Conservation (phyloP, 495 filamentous ascomycete genomes). For the Penicillium maclennaniae region DNA sequence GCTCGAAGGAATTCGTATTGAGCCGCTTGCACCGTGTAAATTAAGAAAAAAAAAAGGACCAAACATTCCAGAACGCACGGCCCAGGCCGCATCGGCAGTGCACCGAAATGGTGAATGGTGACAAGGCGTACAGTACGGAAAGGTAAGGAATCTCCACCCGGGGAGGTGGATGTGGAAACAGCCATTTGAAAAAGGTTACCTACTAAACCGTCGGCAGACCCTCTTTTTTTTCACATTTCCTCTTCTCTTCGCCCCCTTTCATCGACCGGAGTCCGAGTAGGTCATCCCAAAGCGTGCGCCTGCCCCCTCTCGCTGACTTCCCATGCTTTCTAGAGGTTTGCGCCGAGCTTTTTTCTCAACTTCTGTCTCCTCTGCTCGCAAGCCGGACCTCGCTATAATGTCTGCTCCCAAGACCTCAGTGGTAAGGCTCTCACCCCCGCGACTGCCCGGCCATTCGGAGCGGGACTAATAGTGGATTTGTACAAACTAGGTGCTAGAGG, state of each 20-base stretch:
- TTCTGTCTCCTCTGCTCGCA: background rate
- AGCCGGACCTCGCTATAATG: constrained; percentile 46
- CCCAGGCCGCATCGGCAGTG: background rate
- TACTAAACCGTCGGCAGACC: constrained; percentile 6
- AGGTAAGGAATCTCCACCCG: background rate
- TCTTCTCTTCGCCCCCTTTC: background rate
- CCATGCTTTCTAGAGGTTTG: background rate
- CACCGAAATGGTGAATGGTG: background rate
- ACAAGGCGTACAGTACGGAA: background rate
- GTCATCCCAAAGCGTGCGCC: background rate
- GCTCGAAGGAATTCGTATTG: background rate
- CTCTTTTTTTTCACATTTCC: constrained; percentile 1
- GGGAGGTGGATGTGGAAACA: background rate
- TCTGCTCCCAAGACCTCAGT: constrained; percentile 62
- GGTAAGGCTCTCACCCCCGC: constrained; percentile 44
- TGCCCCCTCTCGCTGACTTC: background rate
- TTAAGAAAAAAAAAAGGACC: too few relatives aligned
- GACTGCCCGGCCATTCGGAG: background rate
- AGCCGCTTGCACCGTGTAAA: background rate
- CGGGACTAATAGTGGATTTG: background rate
- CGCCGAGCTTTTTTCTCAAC: background rate
- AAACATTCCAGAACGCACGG: background rate
- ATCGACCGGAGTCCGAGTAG: constrained; percentile 1
- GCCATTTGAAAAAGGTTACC: background rate
- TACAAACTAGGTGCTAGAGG: constrained; percentile 60